Evolutionary conservation across 148 eudicot species (phyloP), one percentile per base, ranked within the genome.

Genomic region (Agrostemma githago): DNA sequence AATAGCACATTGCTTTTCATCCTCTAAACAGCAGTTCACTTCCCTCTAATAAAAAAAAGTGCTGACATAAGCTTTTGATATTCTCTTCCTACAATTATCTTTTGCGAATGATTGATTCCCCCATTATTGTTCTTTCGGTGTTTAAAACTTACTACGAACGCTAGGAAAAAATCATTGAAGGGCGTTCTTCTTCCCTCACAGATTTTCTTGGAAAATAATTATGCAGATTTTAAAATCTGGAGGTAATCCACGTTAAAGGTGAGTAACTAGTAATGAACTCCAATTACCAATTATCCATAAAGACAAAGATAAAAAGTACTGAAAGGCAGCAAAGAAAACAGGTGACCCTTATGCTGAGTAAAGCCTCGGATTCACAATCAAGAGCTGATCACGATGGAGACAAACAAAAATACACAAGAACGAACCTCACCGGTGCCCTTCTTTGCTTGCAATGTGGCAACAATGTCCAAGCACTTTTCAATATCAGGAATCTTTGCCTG

Each of bases 401-500:
- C 46, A 16, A 16, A 44, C 44, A 65, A 44, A 68, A 68, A 10
- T 44, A 62, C 71, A 48, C 1, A 70, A 37, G 51, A 79, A 92
- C 97, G 10, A 86, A 95, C 99, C 99, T 91, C 97, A 81, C 89
- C 88, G 66, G 87, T 83, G 79, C 89, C 92, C 96, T 86, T 91
- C 85, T 86, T 92, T 48, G 91, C 85, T 82, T 87, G 88, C 84
- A 91, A 78, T 61, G 97, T 86, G 8, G 88, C 88, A 71, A 90
- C 92, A 44, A 90, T 83, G 73, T 90, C 97, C 82, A 89, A 86
- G 82, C 96, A 90, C 80, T 95, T 92, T 89, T 90, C 99, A 69
- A 95, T 92, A 75, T 95, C 96, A 12, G 97, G 99, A 77, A 95
- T 92, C 85, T 95, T 95, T n/a, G 90, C 97, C 97, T 92, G 85